Conservation (phyloP, 2,329 filamentous ascomycete species). For the Piedraia hortae region DNA sequence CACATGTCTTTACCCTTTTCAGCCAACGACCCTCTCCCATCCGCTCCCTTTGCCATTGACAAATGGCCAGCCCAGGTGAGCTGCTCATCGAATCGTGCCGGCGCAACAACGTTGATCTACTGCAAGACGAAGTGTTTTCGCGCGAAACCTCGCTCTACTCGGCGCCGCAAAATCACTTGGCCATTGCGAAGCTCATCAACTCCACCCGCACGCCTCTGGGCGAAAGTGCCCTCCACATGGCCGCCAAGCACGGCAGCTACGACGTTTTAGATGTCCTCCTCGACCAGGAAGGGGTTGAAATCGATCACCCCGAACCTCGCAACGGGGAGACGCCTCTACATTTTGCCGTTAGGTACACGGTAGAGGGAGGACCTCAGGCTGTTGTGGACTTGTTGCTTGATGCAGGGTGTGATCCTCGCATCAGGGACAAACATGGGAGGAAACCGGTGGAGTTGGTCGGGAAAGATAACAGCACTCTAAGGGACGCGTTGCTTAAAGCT, state of each 20-base stretch:
- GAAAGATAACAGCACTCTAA: too few species aligned
- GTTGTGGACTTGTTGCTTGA: constrained; percentile 61
- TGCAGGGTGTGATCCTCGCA: constrained; percentile 41
- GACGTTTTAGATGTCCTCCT: constrained; percentile 59
- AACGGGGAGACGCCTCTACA: constrained; percentile 60
- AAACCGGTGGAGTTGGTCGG: too few species aligned
- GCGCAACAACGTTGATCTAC: constrained; percentile 68
- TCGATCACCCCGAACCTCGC: constrained; percentile 43
- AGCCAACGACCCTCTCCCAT: too few species aligned
- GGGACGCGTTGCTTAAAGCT: too few species aligned
- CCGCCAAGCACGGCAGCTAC: constrained; percentile 62
- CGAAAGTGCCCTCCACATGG: constrained; percentile 71
- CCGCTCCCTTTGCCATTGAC: too few species aligned
- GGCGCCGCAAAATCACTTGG: too few species aligned
- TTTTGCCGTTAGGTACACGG: constrained; percentile 50
- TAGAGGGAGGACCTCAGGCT: constrained; percentile 34
- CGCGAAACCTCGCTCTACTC: constrained; percentile 18
- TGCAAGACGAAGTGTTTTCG: constrained; percentile 41
- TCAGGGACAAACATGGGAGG: too few species aligned
- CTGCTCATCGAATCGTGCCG: constrained; percentile 78
- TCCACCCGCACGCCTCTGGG: constrained; percentile 61
- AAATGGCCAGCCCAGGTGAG: too few species aligned
- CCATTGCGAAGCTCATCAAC: constrained; percentile 59
- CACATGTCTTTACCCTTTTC: too few species aligned
- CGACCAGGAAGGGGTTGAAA: constrained; percentile 62